Evolutionary conservation across 2,329 filamentous ascomycete genomes (phyloP).

Genomic region (Metarhizium album): DNA sequence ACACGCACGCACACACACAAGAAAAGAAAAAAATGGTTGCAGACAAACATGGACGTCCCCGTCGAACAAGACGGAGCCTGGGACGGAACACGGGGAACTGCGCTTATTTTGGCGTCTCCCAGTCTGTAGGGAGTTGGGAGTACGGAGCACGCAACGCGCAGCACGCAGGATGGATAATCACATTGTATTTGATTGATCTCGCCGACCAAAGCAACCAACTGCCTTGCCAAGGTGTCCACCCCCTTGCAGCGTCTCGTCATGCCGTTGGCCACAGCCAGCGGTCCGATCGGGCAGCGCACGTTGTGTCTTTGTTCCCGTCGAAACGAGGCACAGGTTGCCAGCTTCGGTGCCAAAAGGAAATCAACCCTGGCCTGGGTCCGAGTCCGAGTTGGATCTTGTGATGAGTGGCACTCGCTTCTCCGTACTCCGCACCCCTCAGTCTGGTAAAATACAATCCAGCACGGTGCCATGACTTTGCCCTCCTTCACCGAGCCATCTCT

Average conservation of each 20-base stretch:
- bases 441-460: slow-evolving; percentile 31
- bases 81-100: background rate
- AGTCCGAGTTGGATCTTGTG: no score
- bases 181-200: background rate
- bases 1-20: no score
- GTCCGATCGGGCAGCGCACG: slow-evolving; percentile 12
- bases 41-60: background rate
- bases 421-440: slow-evolving; percentile 27
- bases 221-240: background rate
- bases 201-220: background rate
- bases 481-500: slow-evolving; percentile 31
- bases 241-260: slow-evolving; percentile 3
- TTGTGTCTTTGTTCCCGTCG: slow-evolving; percentile 6
- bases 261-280: slow-evolving; percentile 1
- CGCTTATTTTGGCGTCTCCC: background rate
- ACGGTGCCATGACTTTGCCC: slow-evolving; percentile 22
- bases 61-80: background rate
- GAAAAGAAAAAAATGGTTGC: background rate
- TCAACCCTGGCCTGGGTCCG: background rate
- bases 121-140: no score
- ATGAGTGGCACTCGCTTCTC: background rate
- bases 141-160: no score
- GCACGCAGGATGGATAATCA: background rate
- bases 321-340: no score
- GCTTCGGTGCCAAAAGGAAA: background rate